These are phyloP conservation scores for Planoprotostelium fungivorum DNA, from an alignment of 78 protist genomes.

Conservation along the genomic window DNA sequence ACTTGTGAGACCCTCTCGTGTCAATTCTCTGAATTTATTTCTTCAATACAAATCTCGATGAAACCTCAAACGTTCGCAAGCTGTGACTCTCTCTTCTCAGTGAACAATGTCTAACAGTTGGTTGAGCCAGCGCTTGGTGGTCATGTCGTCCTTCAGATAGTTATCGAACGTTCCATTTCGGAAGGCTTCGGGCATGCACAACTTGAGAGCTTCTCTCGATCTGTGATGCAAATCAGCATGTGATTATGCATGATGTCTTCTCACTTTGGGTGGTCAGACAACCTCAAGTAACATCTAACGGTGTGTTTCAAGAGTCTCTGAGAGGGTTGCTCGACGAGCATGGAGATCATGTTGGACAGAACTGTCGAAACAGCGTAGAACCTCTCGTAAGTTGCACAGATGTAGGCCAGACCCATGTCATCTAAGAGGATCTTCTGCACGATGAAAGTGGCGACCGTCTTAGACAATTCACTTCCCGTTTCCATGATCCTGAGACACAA, in stretches of 20 bases:
- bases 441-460: conserved; percentile 99
- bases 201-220: conserved; percentile 51
- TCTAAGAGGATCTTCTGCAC: conserved; percentile 96
- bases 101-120: conserved; percentile 26
- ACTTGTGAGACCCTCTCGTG: too few species aligned
- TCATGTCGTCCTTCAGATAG: conserved; percentile 49
- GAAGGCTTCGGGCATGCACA: conserved; percentile 36
- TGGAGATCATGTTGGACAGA: conserved; percentile 50
- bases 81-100: too few species aligned
- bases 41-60: too few species aligned
- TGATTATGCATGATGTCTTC: background rate
- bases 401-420: conserved; percentile 88
- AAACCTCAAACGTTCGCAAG: too few species aligned
- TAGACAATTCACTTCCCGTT: conserved; percentile 88
- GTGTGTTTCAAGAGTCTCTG: conserved; percentile 92
- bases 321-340: conserved; percentile 67
- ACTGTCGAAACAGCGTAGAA: conserved; percentile 81
- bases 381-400: conserved; percentile 87
- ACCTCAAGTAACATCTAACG: conserved; percentile 93
- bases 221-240: conserved; percentile 2
- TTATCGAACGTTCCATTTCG: conserved; percentile 51
- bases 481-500: conserved; percentile 98
- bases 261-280: conserved; percentile 83
- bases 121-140: conserved; percentile 51
- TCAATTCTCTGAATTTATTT: too few species aligned